Evolutionary conservation across 192 early-diverging fungal genomes (phyloP).

Genomic region (Linnemannia exigua): DNA sequence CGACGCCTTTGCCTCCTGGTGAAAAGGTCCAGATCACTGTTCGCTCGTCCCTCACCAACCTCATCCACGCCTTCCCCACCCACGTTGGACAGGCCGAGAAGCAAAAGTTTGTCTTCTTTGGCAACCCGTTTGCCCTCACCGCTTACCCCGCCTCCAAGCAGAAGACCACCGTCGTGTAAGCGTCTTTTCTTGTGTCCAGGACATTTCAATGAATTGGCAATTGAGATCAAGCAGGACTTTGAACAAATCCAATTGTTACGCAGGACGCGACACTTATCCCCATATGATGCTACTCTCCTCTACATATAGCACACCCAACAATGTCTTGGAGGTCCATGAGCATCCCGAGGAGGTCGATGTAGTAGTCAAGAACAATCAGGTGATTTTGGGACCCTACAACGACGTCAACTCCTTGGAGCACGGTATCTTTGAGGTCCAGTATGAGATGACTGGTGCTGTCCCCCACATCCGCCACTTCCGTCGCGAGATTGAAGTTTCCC

Average conservation of each 20-base stretch:
- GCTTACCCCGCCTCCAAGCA: slow-evolving; percentile 79
- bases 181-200: neutral
- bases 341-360: slow-evolving; percentile 40
- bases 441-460: slow-evolving; percentile 70
- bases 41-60: slow-evolving; percentile 61
- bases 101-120: slow-evolving; percentile 75
- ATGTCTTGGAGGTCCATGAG: slow-evolving; percentile 55
- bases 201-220: neutral
- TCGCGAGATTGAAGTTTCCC: slow-evolving; percentile 87
- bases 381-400: slow-evolving; percentile 83
- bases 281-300: neutral
- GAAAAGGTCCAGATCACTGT: slow-evolving; percentile 74
- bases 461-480: slow-evolving; percentile 69
- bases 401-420: slow-evolving; percentile 59
- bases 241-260: neutral
- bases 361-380: slow-evolving; percentile 64
- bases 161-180: slow-evolving; percentile 86
- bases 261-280: neutral
- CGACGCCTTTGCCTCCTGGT: slow-evolving; percentile 62
- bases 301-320: slow-evolving; percentile 42
- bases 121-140: slow-evolving; percentile 72
- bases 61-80: slow-evolving; percentile 66
- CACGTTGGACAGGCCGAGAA: slow-evolving; percentile 73
- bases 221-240: neutral
- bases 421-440: slow-evolving; percentile 72